Evolutionary conservation across 2,329 filamentous ascomycete species (phyloP), one percentile per base, ranked within the genome.

Genomic region (Phialemonium atrogriseum): DNA sequence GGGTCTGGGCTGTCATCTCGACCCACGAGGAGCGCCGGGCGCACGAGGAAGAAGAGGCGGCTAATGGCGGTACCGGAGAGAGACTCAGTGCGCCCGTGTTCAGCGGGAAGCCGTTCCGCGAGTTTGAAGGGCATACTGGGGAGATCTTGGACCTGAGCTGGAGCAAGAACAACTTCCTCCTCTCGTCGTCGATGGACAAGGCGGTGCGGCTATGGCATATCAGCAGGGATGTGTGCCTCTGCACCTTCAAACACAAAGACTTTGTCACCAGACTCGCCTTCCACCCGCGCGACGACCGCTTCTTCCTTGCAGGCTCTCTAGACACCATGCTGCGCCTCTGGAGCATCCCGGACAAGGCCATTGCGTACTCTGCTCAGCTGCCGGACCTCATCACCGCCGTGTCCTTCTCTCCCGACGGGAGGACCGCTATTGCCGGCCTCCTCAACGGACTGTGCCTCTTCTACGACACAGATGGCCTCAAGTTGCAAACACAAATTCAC

Each of bases 151-250:
- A 94, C 51, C 56, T 98, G 37, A 94, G 85, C 54, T 98, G 91
- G 91, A 96, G 89, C 63, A 98, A 96, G 68, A 98, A 98, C 58
- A 94, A 94, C 54, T 98, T 98, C 46, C 59, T 98, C 17, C 67
- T 98, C 11, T 95, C 89, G 4, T 93, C 88, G 0, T 94, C 88
- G 0, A 95, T 96, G 87, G 91, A 98, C 54, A 95, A 95, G 63
- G 94, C 88, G 0, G 91, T 98, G 10, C 75, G 86, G 10, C 58
- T 98, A 28, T 98, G 91, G 89, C 91, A 98, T 56, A 70, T 91
- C 40, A 89, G 76, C 50, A 72, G 89, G 32, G 58, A 70, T 4
- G 88, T 96, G 49, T 95, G 87, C 48, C 66, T 98, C 1, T 94
- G 87, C 56, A 87, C 83, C 2, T 98, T 96, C 61, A 85, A 88